Percentiles rank a stretch among this genome's conserved stretches.
Conservation (phyloP, 106 monocot genomes). For the Vanilla planifolia region DNA sequence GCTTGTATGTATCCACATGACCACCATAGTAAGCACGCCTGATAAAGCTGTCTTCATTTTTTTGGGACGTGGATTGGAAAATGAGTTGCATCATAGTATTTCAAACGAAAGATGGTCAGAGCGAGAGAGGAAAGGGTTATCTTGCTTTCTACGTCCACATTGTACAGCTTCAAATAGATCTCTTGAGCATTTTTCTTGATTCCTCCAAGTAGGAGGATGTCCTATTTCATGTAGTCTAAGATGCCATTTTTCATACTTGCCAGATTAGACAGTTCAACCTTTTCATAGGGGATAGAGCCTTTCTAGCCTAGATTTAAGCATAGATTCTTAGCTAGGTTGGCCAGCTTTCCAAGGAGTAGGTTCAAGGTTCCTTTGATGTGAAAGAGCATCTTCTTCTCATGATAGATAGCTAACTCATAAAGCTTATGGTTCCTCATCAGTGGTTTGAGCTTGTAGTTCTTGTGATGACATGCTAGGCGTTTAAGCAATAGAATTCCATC, state of each 20-base stretch:
- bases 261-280: slow-evolving; percentile 3
- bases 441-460: no score
- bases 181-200: slow-evolving; percentile 7
- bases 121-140: slow-evolving; percentile 2
- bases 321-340: slow-evolving; percentile 8
- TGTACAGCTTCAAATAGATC: slow-evolving; percentile 1
- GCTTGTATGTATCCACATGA: slow-evolving; percentile 9
- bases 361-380: background rate
- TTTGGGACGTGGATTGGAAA: slow-evolving; percentile 11
- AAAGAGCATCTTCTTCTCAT: background rate
- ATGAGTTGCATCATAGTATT: background rate
- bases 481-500: no score
- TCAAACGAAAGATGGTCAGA: slow-evolving; percentile 5
- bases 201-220: background rate
- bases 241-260: background rate
- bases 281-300: slow-evolving; percentile 8
- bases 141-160: background rate
- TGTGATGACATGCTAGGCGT: no score
- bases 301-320: background rate
- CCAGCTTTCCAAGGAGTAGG: background rate
- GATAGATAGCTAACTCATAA: slow-evolving; percentile 6
- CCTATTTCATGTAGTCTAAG: slow-evolving; percentile 8
- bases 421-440: slow-evolving; percentile 8
- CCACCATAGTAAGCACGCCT: slow-evolving; percentile 13
- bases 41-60: slow-evolving; percentile 10